phyloP scores from a whole-genome alignment of 352 stramenopile species.

The Globisporangium ultimum region DNA sequence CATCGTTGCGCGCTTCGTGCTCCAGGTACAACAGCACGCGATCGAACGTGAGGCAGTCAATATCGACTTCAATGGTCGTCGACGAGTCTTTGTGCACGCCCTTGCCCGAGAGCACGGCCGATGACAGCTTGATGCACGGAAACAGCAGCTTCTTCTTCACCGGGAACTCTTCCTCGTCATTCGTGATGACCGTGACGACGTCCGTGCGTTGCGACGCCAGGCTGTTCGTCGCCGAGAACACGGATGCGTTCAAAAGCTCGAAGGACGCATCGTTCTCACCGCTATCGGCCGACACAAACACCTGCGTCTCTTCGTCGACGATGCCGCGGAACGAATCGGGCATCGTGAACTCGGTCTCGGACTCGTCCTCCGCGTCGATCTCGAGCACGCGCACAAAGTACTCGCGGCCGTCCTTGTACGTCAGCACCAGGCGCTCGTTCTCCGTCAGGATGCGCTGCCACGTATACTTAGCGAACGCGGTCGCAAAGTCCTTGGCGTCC shows the following conservation, averaged over 20 bases:
- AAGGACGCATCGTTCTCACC: constrained; percentile 25
- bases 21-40: constrained; percentile 87
- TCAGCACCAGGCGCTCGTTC: constrained; percentile 72
- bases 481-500: constrained; percentile 49
- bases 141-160: constrained; percentile 88
- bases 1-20: constrained; percentile 68
- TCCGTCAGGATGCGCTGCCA: constrained; percentile 71
- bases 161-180: constrained; percentile 86
- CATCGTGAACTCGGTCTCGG: constrained; percentile 85
- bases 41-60: constrained; percentile 89
- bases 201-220: constrained; percentile 51
- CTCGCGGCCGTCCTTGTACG: constrained; percentile 36
- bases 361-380: constrained; percentile 63
- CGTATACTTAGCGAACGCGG: constrained; percentile 46
- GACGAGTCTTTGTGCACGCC: constrained; percentile 73
- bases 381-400: constrained; percentile 76
- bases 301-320: constrained; percentile 54
- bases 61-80: constrained; percentile 57
- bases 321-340: constrained; percentile 71
- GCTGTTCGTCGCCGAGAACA: constrained; percentile 15
- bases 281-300: constrained; percentile 61
- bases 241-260: constrained; percentile 32
- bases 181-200: constrained; percentile 76
- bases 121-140: constrained; percentile 87
- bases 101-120: constrained; percentile 66